These are phyloP conservation scores for Solanum etuberosum DNA, from an alignment of 257 asterid species.

Conservation along the genomic window DNA sequence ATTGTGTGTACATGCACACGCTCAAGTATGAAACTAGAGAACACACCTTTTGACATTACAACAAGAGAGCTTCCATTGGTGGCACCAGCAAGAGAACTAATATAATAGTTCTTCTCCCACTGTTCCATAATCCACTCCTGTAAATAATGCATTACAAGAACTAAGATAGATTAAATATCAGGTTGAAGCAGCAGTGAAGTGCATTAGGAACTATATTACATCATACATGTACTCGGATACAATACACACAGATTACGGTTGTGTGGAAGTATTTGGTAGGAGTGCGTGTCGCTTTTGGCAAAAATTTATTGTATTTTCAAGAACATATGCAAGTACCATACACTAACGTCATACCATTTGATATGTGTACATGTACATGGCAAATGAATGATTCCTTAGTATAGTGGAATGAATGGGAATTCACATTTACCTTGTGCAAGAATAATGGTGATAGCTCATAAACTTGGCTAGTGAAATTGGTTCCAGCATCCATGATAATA, in stretches of 20 bases:
- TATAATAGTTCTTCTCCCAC: slow-evolving; percentile 37
- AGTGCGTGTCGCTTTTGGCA: not conserved
- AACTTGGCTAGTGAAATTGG: slow-evolving; percentile 27
- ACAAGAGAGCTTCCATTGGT: slow-evolving; percentile 30
- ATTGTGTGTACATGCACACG: not conserved
- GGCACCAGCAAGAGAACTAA: slow-evolving; percentile 37
- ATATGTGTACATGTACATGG: not conserved
- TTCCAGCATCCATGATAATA: slow-evolving; percentile 40
- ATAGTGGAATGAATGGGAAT: not conserved
- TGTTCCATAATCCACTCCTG: slow-evolving; percentile 48
- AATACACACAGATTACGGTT: not conserved
- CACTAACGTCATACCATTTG: not conserved
- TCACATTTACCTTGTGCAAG: slow-evolving; percentile 27
- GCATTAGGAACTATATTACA: not conserved
- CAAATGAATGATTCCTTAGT: not conserved
- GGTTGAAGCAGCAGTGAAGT: not conserved
- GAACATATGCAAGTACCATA: not conserved
- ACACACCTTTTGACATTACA: slow-evolving; percentile 39
- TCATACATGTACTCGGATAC: not conserved
- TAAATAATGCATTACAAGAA: not conserved
- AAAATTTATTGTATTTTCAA: not conserved
- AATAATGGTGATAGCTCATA: slow-evolving; percentile 26
- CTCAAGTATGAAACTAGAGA: not conserved
- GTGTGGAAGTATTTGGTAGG: not conserved
- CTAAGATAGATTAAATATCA: not conserved